Conservation (phyloP, 306 rosid genomes). For the Hippophae rhamnoides region DNA sequence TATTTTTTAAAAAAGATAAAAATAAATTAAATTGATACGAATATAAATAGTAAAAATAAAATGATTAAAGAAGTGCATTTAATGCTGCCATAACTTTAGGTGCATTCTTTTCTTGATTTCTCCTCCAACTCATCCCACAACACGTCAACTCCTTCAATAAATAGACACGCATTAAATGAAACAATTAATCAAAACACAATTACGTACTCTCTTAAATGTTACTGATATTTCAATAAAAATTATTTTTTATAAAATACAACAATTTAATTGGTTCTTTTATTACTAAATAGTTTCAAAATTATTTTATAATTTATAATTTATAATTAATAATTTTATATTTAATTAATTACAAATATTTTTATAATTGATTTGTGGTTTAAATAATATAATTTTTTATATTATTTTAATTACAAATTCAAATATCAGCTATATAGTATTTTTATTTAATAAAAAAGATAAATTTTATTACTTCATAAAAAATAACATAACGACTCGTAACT, state of each 20-base stretch:
- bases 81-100: conserved; percentile 55
- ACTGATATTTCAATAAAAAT: conserved; percentile 9
- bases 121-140: conserved; percentile 41
- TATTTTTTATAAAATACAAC: too few species aligned
- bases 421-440: too few species aligned
- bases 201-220: conserved; percentile 21
- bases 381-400: not conserved
- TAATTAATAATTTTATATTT: not conserved
- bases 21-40: not conserved
- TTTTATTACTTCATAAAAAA: too few species aligned
- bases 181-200: conserved; percentile 29
- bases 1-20: not conserved
- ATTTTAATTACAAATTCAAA: conserved; percentile 2
- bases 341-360: not conserved
- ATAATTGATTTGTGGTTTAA: too few species aligned
- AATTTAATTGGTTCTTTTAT: too few species aligned
- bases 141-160: conserved; percentile 39
- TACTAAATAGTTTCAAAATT: too few species aligned
- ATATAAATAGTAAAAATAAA: not conserved
- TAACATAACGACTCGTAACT: too few species aligned
- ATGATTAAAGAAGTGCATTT: conserved; percentile 23
- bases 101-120: conserved; percentile 51
- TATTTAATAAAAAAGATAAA: too few species aligned
- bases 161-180: conserved; percentile 42
- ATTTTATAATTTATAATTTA: too few species aligned